These are phyloP conservation scores for Phialemoniopsis sp. DNA, from an alignment of 2,329 filamentous ascomycete genomes.

Conservation along the genomic window DNA sequence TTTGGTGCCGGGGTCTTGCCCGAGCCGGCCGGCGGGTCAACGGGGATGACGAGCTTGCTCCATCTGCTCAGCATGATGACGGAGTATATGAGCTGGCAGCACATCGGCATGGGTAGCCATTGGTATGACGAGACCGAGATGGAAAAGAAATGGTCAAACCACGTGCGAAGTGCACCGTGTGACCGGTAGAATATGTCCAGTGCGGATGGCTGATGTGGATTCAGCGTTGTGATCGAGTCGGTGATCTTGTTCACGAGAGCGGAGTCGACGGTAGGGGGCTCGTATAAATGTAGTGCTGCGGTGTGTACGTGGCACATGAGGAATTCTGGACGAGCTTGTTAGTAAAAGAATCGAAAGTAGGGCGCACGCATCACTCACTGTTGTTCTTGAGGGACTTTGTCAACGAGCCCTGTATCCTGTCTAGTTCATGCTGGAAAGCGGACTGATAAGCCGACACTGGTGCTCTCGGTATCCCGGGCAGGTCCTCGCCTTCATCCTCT, in stretches of 20 bases:
- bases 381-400: constrained; percentile 28
- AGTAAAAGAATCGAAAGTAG: too few species aligned
- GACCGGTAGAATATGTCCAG: constrained; percentile 47
- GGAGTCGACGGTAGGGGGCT: constrained; percentile 39
- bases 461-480: constrained; percentile 28
- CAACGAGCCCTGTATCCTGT: constrained; percentile 30
- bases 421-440: constrained; percentile 40
- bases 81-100: constrained; percentile 43
- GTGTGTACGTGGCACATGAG: constrained; percentile 34
- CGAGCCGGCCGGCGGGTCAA: background rate
- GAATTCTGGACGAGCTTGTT: constrained; percentile 20
- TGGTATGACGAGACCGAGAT: constrained; percentile 38
- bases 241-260: constrained; percentile 34
- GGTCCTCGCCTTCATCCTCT: constrained; percentile 24
- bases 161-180: constrained; percentile 39
- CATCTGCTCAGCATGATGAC: constrained; percentile 46
- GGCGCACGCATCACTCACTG: constrained; percentile 19
- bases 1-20: background rate
- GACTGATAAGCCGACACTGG: constrained; percentile 39
- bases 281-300: constrained; percentile 38
- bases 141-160: constrained; percentile 43
- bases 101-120: constrained; percentile 38
- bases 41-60: constrained; percentile 36
- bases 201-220: constrained; percentile 29
- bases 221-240: constrained; percentile 23